These are phyloP conservation scores for Blastobotrys chiropterorum DNA, from an alignment of 805 yeast species.

Conservation along the genomic window DNA sequence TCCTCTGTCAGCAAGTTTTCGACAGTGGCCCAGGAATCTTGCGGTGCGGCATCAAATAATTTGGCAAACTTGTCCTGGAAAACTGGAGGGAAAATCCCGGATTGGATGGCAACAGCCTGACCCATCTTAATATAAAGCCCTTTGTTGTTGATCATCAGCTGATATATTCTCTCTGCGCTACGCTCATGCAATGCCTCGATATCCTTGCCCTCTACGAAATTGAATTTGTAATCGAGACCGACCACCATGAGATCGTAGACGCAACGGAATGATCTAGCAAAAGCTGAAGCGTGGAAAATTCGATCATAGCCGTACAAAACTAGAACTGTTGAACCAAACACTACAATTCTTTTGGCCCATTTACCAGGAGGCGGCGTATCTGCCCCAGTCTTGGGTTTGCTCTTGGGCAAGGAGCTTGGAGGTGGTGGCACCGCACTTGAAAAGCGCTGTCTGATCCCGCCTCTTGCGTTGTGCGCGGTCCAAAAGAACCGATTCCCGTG, in stretches of 20 bases:
- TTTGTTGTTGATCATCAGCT: conserved; percentile 41
- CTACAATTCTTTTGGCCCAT: conserved; percentile 10
- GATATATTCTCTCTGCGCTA: conserved; percentile 46
- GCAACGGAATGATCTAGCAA: conserved; percentile 48
- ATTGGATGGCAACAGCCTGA: conserved; percentile 74
- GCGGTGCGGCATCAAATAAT: conserved; percentile 68
- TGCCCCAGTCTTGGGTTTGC: not conserved
- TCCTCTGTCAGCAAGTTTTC: conserved; percentile 26
- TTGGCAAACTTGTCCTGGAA: conserved; percentile 51
- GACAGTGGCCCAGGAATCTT: conserved; percentile 39
- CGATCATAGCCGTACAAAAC: conserved; percentile 34
- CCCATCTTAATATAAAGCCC: conserved; percentile 73
- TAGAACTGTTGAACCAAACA: conserved; percentile 15
- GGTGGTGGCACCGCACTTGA: conserved; percentile 10
- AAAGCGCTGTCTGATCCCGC: not conserved
- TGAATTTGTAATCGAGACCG: conserved; percentile 55
- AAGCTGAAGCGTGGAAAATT: conserved; percentile 41
- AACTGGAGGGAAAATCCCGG: conserved; percentile 57
- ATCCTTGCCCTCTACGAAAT: conserved; percentile 41
- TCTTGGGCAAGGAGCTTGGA: conserved; percentile 15
- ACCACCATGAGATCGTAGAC: conserved; percentile 42
- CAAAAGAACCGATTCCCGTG: not conserved
- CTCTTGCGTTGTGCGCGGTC: not conserved
- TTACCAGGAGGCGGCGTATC: conserved; percentile 2
- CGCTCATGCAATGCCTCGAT: conserved; percentile 54